Evolutionary conservation across 2,329 filamentous ascomycete species (phyloP), one percentile per base, ranked within the genome.

Genomic region (Periconia sp.): DNA sequence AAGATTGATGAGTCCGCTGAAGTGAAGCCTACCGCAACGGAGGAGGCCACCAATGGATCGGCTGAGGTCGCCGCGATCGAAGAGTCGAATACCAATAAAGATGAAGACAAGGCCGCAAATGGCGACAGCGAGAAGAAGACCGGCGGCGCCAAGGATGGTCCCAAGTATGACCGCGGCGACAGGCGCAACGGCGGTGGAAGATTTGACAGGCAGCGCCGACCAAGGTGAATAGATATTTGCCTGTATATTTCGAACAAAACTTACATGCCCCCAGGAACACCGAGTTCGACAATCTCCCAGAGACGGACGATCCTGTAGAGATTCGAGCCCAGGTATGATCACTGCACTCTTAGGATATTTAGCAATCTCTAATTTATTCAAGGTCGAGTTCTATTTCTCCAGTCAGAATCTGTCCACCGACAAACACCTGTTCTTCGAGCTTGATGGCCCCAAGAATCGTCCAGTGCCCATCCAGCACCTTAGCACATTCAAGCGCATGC

Each of bases 311-410:
- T 69, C 88, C 88, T 1, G 79, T 78, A 17, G 82, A 87, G 72
- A 96, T 96, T 62, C 87, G 89, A 68, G 86, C 86, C 65, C 92
- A 95, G 80, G 88, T 89, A 76, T 66, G 68, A 50, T 31, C 34
- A 48, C 32, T 38, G 8, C 35, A 12, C 15, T 5, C 22, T 4
- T 11, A 12, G 13, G n/a, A 12, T 23, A 17, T 22, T 35, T 19
- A 46, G 13, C n/a, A n/a, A n/a, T n/a, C 25, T 33, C 59, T 65
- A 51, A 62, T 44, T 25, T n/a, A 5, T 25, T 37, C 21, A 56
- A 95, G 87, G 89, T 96, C 59, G 91, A 96, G 69, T 96, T 96
- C 73, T 96, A 96, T 80, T 95, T 96, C 73, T 88, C 88, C 62
- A 88, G 95, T 70, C 88, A 86, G 63, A 96, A 96, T 73, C 83